These are phyloP conservation scores for Crithidia fasciculata DNA, from an alignment of 208 protist species.

Conservation along the genomic window DNA sequence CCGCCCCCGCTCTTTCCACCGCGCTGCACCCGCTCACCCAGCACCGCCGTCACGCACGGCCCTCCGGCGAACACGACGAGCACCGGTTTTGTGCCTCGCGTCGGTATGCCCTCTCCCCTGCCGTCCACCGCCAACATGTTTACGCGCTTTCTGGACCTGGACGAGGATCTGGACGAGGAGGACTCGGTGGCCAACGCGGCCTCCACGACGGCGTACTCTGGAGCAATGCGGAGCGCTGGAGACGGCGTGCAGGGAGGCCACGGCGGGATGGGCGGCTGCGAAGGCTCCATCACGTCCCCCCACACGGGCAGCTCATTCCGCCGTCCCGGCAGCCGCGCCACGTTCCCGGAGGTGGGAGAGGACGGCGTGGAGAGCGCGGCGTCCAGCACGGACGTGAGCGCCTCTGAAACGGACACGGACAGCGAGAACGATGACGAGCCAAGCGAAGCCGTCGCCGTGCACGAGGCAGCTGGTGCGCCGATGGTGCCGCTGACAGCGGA, in stretches of 20 bases:
- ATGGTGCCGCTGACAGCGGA: neutral
- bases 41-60: slow-evolving; percentile 5
- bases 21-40: slow-evolving; percentile 7
- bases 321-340: slow-evolving; percentile 7
- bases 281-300: slow-evolving; percentile 11
- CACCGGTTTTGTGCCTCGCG: slow-evolving; percentile 6
- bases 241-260: neutral
- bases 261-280: neutral
- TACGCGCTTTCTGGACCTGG: slow-evolving; percentile 43
- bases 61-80: neutral
- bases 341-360: slow-evolving; percentile 27
- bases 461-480: neutral
- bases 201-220: slow-evolving; percentile 3
- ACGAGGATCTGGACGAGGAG: slow-evolving; percentile 41
- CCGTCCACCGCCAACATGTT: slow-evolving; percentile 76
- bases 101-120: slow-evolving; percentile 63
- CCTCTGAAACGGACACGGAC: slow-evolving; percentile 51
- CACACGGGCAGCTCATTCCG: slow-evolving; percentile 4
- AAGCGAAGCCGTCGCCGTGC: slow-evolving; percentile 5
- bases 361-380: slow-evolving; percentile 55
- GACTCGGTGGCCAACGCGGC: slow-evolving; percentile 13
- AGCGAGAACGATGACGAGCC: slow-evolving; percentile 23
- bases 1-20: slow-evolving; percentile 11
- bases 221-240: neutral
- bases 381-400: slow-evolving; percentile 59